phyloP scores from a whole-genome alignment of 495 filamentous ascomycete genomes.

The Cetradonia linearis region DNA sequence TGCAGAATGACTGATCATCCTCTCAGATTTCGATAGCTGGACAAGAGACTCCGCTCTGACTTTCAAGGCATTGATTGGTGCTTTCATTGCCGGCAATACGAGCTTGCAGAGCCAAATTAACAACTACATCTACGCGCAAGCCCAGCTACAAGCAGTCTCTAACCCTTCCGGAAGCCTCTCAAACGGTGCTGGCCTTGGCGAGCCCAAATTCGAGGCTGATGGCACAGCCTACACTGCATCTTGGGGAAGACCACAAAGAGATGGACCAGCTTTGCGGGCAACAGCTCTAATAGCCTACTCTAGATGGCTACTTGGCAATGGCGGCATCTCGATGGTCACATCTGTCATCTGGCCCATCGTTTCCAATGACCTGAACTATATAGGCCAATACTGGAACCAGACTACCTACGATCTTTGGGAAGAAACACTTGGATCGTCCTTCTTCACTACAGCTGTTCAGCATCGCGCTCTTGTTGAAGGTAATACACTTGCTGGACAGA shows the following conservation, averaged over 20 bases:
- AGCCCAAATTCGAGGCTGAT: slow-evolving; percentile 51
- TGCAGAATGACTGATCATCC: slow-evolving; percentile 1
- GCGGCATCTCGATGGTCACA: slow-evolving; percentile 32
- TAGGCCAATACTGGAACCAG: slow-evolving; percentile 58
- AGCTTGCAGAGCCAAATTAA: slow-evolving; percentile 37
- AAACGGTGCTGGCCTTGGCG: slow-evolving; percentile 45
- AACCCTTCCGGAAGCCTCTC: slow-evolving; percentile 46
- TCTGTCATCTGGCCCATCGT: slow-evolving; percentile 44
- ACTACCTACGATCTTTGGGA: slow-evolving; percentile 56
- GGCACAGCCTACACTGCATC: slow-evolving; percentile 42
- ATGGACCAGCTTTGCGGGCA: slow-evolving; percentile 43
- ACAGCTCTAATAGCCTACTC: slow-evolving; percentile 34
- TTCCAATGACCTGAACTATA: slow-evolving; percentile 50
- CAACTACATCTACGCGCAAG: slow-evolving; percentile 45
- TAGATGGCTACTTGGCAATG: slow-evolving; percentile 34
- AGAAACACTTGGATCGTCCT: slow-evolving; percentile 49
- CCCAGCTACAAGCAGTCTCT: slow-evolving; percentile 40
- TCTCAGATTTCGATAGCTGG: slow-evolving; percentile 50
- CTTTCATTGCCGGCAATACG: slow-evolving; percentile 36
- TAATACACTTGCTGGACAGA: slow-evolving; percentile 3
- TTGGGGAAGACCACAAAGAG: slow-evolving; percentile 55
- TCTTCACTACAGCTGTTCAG: slow-evolving; percentile 51
- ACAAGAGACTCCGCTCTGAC: slow-evolving; percentile 49
- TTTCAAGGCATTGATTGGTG: slow-evolving; percentile 44
- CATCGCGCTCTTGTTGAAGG: slow-evolving; percentile 14